phyloP scores from a whole-genome alignment of 345 rosid species.

The Nephelium lappaceum region DNA sequence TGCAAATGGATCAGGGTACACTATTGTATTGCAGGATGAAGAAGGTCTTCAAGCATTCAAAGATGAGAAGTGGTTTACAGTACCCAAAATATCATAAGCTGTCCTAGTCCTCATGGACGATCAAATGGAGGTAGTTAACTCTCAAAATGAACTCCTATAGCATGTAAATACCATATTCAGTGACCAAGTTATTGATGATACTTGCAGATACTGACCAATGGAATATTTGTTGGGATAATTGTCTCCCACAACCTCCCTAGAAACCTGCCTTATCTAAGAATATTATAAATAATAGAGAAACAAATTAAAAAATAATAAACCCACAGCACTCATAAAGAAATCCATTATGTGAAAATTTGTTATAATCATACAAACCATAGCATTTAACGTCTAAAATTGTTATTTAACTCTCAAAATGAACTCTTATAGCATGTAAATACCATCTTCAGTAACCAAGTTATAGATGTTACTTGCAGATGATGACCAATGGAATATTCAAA shows the following conservation, averaged over 20 bases:
- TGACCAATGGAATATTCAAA: conserved; percentile 58
- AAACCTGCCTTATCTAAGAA: too few relatives aligned
- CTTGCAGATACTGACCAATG: conserved; percentile 56
- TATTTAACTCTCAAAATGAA: too few relatives aligned
- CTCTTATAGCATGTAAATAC: too few relatives aligned
- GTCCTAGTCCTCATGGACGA: conserved; percentile 53
- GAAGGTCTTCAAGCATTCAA: conserved; percentile 52
- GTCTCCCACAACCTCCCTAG: conserved; percentile 21
- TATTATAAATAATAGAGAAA: conserved; percentile 20
- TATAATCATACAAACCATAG: too few relatives aligned
- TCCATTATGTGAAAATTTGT: too few relatives aligned
- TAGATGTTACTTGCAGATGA: conserved; percentile 37
- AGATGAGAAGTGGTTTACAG: conserved; percentile 45
- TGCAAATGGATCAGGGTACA: conserved; percentile 51
- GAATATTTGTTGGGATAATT: conserved; percentile 43
- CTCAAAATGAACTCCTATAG: background rate
- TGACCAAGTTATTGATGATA: background rate
- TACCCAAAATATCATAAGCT: conserved; percentile 43
- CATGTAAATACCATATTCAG: too few relatives aligned
- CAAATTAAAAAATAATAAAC: conserved; percentile 1
- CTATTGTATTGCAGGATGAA: conserved; percentile 50
- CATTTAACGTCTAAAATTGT: too few relatives aligned
- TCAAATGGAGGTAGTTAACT: conserved; percentile 47
- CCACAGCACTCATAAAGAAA: too few relatives aligned
- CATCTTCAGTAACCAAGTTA: too few relatives aligned